Evolutionary conservation across 1,139 yeast genomes (phyloP).

Genomic region (Blastobotrys illinoisensis): DNA sequence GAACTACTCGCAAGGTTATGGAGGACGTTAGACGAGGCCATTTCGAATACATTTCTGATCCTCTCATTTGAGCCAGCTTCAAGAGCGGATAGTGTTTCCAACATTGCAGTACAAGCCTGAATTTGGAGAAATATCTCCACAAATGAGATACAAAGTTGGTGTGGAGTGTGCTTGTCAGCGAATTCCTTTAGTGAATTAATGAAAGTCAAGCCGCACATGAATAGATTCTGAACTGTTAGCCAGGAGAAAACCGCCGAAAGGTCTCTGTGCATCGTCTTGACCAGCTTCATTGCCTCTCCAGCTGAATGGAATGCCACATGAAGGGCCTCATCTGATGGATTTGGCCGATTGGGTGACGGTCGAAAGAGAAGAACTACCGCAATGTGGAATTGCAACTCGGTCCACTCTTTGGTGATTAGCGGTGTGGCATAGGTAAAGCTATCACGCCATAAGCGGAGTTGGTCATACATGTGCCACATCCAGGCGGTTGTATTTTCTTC

Average conservation of each 20-base stretch:
- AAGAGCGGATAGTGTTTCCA: conserved; percentile 8
- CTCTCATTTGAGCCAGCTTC: conserved; percentile 8
- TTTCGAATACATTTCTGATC: conserved; percentile 8
- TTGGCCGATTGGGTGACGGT: conserved; percentile 9
- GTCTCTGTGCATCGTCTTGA: conserved; percentile 9
- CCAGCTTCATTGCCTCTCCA: conserved; percentile 8
- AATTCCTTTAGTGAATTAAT: conserved; percentile 7
- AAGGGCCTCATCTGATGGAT: conserved; percentile 6
- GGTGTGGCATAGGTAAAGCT: conserved; percentile 6
- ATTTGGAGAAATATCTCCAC: conserved; percentile 8
- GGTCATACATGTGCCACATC: conserved; percentile 11
- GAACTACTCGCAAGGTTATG: conserved; percentile 3
- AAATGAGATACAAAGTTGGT: conserved; percentile 5
- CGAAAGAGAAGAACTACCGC: conserved; percentile 7
- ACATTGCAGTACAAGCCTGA: conserved; percentile 9
- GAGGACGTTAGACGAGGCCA: conserved; percentile 9
- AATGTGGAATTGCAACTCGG: conserved; percentile 9
- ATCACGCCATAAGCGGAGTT: conserved; percentile 8
- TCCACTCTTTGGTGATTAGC: conserved; percentile 10
- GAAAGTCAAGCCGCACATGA: conserved; percentile 9
- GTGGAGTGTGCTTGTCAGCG: conserved; percentile 3
- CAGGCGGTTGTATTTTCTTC: conserved; percentile 4
- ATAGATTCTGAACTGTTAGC: conserved; percentile 8
- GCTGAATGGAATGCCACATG: conserved; percentile 12
- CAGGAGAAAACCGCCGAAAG: conserved; percentile 7